Evolutionary conservation across 257 asterid genomes (phyloP).

Genomic region (Nicotiana tomentosiformis): DNA sequence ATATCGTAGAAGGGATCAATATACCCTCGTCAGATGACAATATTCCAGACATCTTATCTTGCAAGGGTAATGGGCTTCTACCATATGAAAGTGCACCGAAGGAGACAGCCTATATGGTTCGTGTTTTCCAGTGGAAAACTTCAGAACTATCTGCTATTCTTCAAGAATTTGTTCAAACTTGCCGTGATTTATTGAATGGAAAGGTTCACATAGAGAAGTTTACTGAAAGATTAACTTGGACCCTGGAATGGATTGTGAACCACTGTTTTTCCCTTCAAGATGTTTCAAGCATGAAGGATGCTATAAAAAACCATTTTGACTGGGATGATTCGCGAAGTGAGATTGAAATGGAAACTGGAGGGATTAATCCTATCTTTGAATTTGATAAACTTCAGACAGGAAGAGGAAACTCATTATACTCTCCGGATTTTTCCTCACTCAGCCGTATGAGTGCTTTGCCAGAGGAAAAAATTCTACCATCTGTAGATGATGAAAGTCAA

Average conservation of each 20-base stretch:
- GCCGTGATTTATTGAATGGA: conserved; percentile 49
- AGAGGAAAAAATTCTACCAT: conserved; percentile 23
- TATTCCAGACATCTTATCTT: conserved; percentile 22
- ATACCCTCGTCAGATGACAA: conserved; percentile 32
- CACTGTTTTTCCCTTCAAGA: conserved; percentile 85
- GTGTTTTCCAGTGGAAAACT: conserved; percentile 72
- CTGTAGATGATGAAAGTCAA: conserved; percentile 21
- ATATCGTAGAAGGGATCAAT: conserved; percentile 65
- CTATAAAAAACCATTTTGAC: conserved; percentile 44
- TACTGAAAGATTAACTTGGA: conserved; percentile 39
- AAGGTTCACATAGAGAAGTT: conserved; percentile 45
- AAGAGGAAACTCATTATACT: conserved; percentile 14
- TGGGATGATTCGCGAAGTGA: conserved; percentile 72
- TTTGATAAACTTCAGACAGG: conserved; percentile 17
- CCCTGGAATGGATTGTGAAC: conserved; percentile 71
- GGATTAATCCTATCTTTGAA: conserved; percentile 30
- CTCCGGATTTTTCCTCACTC: conserved; percentile 18
- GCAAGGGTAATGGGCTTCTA: conserved; percentile 24
- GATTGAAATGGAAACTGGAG: conserved; percentile 47
- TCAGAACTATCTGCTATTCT: conserved; percentile 48
- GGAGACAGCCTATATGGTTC: conserved; percentile 41
- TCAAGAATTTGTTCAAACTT: conserved; percentile 43
- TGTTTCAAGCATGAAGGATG: conserved; percentile 70
- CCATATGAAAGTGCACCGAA: conserved; percentile 28
- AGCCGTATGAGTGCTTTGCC: conserved; percentile 18